These are phyloP conservation scores for Candida freyschussii DNA, from an alignment of 1,139 yeast genomes.

Conservation along the genomic window DNA sequence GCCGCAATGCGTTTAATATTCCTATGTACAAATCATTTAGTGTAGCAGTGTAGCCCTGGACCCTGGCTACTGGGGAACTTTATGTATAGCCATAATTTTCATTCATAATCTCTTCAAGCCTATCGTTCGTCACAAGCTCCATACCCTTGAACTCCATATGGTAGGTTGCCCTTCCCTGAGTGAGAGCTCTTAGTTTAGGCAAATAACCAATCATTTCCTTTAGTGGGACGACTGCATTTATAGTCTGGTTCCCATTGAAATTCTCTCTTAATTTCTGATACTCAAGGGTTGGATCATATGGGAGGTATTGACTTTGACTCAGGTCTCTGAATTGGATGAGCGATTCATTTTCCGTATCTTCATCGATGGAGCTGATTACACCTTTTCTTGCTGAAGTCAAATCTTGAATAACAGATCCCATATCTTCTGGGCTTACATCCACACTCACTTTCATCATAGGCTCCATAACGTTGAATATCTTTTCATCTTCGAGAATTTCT, in stretches of 20 bases:
- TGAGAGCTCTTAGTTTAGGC: constrained; percentile 69
- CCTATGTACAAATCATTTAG: constrained; percentile 1
- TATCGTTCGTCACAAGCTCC: constrained; percentile 50
- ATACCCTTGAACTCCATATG: constrained; percentile 75
- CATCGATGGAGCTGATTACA: constrained; percentile 57
- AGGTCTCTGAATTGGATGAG: constrained; percentile 47
- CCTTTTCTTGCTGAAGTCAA: constrained; percentile 68
- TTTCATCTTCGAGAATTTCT: constrained; percentile 32
- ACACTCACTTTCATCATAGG: constrained; percentile 84
- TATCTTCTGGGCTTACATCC: constrained; percentile 59
- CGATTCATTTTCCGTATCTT: constrained; percentile 40
- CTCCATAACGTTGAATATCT: constrained; percentile 57
- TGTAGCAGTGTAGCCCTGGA: no score
- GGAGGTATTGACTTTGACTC: constrained; percentile 50
- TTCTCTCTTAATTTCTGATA: constrained; percentile 22
- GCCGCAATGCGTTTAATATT: background rate
- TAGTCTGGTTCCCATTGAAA: constrained; percentile 41
- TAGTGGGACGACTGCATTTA: constrained; percentile 77
- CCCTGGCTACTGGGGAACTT: background rate
- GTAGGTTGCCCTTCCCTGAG: constrained; percentile 86
- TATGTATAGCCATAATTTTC: constrained; percentile 7
- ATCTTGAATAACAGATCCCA: constrained; percentile 86
- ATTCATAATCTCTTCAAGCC: constrained; percentile 37
- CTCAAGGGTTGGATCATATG: constrained; percentile 47
- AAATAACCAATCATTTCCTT: constrained; percentile 89